Conservation (phyloP, 805 yeast genomes). For the Wickerhamomyces queroliae region DNA sequence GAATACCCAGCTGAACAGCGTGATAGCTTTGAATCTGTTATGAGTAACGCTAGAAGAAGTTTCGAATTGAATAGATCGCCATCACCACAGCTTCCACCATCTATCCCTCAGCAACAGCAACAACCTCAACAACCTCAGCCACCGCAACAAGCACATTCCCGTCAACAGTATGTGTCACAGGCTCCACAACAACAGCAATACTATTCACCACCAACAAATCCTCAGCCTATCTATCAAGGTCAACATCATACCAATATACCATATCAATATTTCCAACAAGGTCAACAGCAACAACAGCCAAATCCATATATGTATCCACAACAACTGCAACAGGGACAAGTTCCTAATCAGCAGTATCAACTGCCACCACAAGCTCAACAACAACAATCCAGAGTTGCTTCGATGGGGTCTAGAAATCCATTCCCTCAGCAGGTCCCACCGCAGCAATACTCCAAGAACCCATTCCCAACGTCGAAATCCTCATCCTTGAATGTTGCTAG, state of each 20-base stretch:
- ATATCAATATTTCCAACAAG: no score
- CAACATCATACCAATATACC: no score
- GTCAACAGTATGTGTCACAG: neutral
- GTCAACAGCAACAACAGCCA: neutral
- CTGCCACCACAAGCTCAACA: neutral
- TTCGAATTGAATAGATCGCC: no score
- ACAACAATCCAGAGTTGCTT: neutral
- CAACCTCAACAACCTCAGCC: neutral
- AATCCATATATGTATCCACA: neutral
- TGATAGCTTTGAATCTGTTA: neutral
- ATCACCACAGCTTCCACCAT: no score
- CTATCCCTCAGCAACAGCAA: no score
- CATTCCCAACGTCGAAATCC: constrained; percentile 10
- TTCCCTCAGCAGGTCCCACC: constrained; percentile 3
- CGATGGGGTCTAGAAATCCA: constrained; percentile 14
- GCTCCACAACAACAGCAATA: neutral
- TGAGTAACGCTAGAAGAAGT: neutral
- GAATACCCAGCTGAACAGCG: neutral
- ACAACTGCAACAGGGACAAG: neutral
- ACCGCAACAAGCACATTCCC: no score
- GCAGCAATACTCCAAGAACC: constrained; percentile 13
- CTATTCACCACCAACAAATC: neutral
- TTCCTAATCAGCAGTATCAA: neutral
- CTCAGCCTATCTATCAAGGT: neutral
- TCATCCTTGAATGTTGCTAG: constrained; percentile 7